Evolutionary conservation across 257 asterid genomes (phyloP).

Genomic region (Asclepias syriaca): DNA sequence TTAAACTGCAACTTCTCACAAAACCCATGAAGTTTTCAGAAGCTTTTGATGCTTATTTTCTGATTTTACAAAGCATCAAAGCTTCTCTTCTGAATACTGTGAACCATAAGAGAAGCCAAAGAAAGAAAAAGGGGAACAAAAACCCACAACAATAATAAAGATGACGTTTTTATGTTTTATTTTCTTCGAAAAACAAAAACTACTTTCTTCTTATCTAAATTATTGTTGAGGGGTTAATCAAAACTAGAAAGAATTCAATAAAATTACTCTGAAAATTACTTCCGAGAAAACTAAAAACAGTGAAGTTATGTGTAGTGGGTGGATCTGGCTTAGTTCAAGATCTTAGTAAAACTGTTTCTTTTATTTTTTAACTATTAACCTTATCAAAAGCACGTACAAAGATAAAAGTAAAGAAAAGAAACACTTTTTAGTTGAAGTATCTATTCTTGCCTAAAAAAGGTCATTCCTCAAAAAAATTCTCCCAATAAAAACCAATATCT

Average conservation of each 20-base stretch:
- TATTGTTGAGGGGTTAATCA: neutral
- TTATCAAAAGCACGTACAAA: too few relatives aligned
- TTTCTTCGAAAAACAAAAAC: neutral
- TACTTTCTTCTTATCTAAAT: neutral
- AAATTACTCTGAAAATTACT: neutral
- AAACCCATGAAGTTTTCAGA: slow-evolving; percentile 43
- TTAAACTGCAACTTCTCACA: slow-evolving; percentile 23
- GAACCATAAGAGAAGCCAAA: neutral
- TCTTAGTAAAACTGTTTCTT: neutral
- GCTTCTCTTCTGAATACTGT: slow-evolving; percentile 5
- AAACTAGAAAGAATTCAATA: neutral
- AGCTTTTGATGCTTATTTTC: slow-evolving; percentile 12
- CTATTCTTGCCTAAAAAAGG: too few relatives aligned
- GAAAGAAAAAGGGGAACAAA: too few relatives aligned
- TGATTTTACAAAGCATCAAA: neutral
- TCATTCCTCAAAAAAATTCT: too few relatives aligned
- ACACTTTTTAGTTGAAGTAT: too few relatives aligned
- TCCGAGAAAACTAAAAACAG: neutral
- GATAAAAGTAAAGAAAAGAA: too few relatives aligned
- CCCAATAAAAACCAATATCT: too few relatives aligned
- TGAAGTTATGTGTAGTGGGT: neutral
- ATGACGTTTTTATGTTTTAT: too few relatives aligned
- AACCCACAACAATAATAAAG: too few relatives aligned
- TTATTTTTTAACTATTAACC: too few relatives aligned
- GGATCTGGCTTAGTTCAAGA: neutral